Conservation (phyloP, 257 asterid species). For the Salvia splendens region DNA sequence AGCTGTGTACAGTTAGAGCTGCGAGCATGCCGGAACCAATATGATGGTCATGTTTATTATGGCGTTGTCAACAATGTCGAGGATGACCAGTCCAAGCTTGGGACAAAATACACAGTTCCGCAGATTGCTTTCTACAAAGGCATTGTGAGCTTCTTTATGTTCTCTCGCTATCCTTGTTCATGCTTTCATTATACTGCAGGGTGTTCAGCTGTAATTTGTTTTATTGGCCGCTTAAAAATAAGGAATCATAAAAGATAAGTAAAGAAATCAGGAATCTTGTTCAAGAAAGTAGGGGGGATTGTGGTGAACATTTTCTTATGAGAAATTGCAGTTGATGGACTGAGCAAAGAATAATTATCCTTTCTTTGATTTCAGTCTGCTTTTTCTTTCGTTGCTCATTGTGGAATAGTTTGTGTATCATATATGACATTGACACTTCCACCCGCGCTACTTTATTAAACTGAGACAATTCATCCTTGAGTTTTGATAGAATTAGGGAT, state of each 20-base stretch:
- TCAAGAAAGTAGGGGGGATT: not conserved
- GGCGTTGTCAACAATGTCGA: constrained; percentile 85
- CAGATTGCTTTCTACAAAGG: constrained; percentile 91
- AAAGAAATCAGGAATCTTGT: not conserved
- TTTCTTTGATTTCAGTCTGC: not conserved
- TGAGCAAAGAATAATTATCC: not conserved
- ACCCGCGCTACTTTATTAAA: not conserved
- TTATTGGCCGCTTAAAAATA: not conserved
- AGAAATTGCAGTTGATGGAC: not conserved
- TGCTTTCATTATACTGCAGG: not conserved
- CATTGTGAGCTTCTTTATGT: constrained; percentile 57
- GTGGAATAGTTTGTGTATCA: not conserved
- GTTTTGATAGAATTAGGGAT: constrained; percentile 1
- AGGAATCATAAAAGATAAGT: constrained; percentile 1
- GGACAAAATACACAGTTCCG: constrained; percentile 81
- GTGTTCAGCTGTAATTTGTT: constrained; percentile 1
- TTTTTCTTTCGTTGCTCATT: constrained; percentile 8
- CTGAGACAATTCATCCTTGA: not conserved
- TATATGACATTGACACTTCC: not conserved
- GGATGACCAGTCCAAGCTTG: constrained; percentile 87
- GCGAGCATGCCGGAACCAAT: constrained; percentile 34
- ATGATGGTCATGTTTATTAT: constrained; percentile 46
- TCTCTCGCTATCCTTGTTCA: not conserved
- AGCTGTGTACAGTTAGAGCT: constrained; percentile 72
- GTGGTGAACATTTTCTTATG: not conserved